These are phyloP conservation scores for Heliocybe sulcata DNA, from an alignment of 1,284 basidiomycete genomes.

Conservation along the genomic window DNA sequence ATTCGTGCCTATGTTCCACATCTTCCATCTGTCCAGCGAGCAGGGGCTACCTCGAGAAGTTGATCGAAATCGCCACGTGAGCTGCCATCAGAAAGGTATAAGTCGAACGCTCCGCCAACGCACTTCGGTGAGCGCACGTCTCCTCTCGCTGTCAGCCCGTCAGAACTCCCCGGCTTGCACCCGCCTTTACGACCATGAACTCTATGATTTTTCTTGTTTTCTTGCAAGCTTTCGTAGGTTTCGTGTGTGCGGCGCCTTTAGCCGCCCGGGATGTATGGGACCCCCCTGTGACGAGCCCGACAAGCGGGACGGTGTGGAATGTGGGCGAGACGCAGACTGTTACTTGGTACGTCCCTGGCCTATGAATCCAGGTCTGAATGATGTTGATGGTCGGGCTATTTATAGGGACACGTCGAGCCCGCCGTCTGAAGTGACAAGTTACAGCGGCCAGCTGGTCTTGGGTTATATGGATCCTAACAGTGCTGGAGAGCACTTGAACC, in stretches of 20 bases:
- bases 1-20: neutral
- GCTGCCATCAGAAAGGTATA: neutral
- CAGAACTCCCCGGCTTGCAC: neutral
- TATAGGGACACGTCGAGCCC: slow-evolving; percentile 43
- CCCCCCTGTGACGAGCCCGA: slow-evolving; percentile 53
- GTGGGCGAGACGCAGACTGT: slow-evolving; percentile 45
- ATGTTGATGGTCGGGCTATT: slow-evolving; percentile 2
- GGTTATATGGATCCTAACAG: slow-evolving; percentile 32
- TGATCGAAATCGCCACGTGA: neutral
- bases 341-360: slow-evolving; percentile 39
- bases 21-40: neutral
- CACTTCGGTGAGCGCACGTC: neutral
- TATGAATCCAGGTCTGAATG: neutral
- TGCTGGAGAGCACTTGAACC: slow-evolving; percentile 44
- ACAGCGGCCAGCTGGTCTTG: slow-evolving; percentile 43
- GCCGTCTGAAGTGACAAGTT: slow-evolving; percentile 37
- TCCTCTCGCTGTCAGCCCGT: neutral
- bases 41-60: neutral
- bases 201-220: neutral
- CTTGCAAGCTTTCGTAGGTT: neutral
- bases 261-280: slow-evolving; percentile 40
- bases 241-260: slow-evolving; percentile 18
- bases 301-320: slow-evolving; percentile 41
- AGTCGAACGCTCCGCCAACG: neutral
- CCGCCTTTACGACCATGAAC: neutral